These are phyloP conservation scores for Bryoglossum gracile DNA, from an alignment of 495 filamentous ascomycete species.

Conservation along the genomic window DNA sequence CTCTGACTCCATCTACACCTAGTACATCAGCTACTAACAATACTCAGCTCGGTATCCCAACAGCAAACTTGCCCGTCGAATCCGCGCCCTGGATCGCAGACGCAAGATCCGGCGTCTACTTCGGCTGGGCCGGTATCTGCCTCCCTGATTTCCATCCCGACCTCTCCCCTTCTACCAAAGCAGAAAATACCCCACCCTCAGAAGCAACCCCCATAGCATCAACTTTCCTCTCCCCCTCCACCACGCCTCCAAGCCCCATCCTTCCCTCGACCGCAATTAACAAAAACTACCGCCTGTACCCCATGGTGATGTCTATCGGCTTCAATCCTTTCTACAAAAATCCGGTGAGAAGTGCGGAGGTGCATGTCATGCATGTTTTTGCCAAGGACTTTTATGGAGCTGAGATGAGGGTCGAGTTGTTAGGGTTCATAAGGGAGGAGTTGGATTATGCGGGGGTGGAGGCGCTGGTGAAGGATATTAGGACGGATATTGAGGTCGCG, in stretches of 20 bases:
- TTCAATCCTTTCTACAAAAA: constrained; percentile 96
- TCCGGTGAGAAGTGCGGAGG: constrained; percentile 72
- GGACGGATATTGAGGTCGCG: constrained; percentile 79
- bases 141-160: constrained; percentile 40
- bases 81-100: constrained; percentile 64
- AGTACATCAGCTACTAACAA: no score
- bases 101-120: constrained; percentile 78
- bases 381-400: constrained; percentile 74
- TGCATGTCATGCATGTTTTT: constrained; percentile 78
- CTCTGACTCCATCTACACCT: no score
- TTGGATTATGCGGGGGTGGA: constrained; percentile 81
- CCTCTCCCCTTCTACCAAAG: constrained; percentile 13
- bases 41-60: constrained; percentile 79
- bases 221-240: no score
- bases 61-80: constrained; percentile 88
- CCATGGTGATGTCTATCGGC: constrained; percentile 92
- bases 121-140: constrained; percentile 69
- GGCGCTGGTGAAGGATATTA: constrained; percentile 79
- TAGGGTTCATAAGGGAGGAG: constrained; percentile 86
- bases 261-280: constrained; percentile 1
- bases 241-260: constrained; percentile 14
- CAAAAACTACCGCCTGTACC: constrained; percentile 49
- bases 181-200: no score
- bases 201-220: no score
- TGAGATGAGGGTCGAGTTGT: constrained; percentile 66